Base-by-base conservation (phyloP, 1,139 yeast genomes). In the Kurtzmaniella quercitrusa region DNA sequence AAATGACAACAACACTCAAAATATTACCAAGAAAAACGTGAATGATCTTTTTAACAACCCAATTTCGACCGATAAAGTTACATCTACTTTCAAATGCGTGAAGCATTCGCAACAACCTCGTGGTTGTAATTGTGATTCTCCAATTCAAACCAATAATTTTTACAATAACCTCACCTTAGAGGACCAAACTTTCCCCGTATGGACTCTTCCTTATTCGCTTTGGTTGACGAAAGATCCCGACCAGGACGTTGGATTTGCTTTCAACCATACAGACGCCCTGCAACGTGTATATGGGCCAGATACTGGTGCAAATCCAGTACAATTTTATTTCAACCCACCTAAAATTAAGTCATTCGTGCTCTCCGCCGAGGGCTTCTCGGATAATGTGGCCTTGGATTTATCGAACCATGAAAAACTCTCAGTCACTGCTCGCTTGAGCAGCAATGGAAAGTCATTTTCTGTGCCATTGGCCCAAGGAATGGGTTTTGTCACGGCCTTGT, bases 401-500 rank as follows among this genome's bases (percentile, higher is more conserved):
- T 34, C 37, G 6, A 52, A 65, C 39, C 71, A 65, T 45, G 46
- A 55, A n/a, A 71, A 70, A 45, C 48, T 68, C 46, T 65, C 74
- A 1, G 67, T 68, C 7, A 56, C 59, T 14, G 57, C 73, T 1
- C 52, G 52, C 18, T 47, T 65, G 32, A 47, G 42, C 7, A 41
- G 48, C 11, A 39, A 43, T 17, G 49, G 53, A 18, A 44, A 49
- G 9, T 44, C 48, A 21, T 55, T 71, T 18, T 53, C 59, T 6
- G 33, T 67, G 26, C 76, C 76, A 1, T 55, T 71, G 41, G 68
- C 61, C 16, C 71, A 68, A 30, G 94, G 94, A 14, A 82, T 82
- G 85, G 91, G 91, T 0, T 78, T 83, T 46, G 63, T 82, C 12
- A 78, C 88, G 4, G 83, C 85, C 2, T 66, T 81, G 2, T 84